Evolutionary conservation across 805 yeast species (phyloP), one percentile per base, ranked within the genome.

Genomic region (Wickerhamomyces canadensis): DNA sequence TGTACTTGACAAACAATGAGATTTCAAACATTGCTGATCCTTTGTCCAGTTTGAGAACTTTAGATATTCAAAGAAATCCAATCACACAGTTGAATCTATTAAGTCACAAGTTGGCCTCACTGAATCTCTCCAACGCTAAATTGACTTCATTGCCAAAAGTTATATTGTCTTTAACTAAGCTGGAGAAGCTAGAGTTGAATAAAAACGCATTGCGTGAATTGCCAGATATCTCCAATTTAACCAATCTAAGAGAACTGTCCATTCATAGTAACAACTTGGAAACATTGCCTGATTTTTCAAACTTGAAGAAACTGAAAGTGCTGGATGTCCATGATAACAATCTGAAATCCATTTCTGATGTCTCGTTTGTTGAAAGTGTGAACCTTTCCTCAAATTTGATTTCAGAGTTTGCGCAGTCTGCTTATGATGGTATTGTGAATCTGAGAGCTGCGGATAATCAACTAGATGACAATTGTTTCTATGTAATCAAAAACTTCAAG

Each of bases 241-340:
- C 64, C 19, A 75, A 70, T 40, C 65, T 93, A 50, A 72, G 76
- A 2, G 76, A 75, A 42, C 64, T 93, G 27, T 84, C 95, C 4
- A 68, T 80, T 2, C 79, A 76, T 37, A 77, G 78, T 36, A 93
- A 93, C 55, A 84, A 84, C 47, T 62, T 93, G 40, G 83, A 81
- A 37, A 58, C 70, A 2, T 52, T 93, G 12, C 96, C 98, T 0
- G 58, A 65, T 3, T 72, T 93, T 24, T 80, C 85, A 3, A 52
- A 68, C 13, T 67, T 89, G 38, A 60, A 67, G 4, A 70, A 74
- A 22, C 67, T 91, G 44, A 78, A 73, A 49, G 66, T 72, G 32
- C 65, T 91, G 38, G 96, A 91, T 57, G 61, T 87, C 30, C 96
- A 91, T 60, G 76, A 84, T 30, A 91, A 91, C 60, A 88, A 88